Evolutionary conservation across 352 stramenopile genomes (phyloP).

Genomic region (Phytophthora ohioensis): DNA sequence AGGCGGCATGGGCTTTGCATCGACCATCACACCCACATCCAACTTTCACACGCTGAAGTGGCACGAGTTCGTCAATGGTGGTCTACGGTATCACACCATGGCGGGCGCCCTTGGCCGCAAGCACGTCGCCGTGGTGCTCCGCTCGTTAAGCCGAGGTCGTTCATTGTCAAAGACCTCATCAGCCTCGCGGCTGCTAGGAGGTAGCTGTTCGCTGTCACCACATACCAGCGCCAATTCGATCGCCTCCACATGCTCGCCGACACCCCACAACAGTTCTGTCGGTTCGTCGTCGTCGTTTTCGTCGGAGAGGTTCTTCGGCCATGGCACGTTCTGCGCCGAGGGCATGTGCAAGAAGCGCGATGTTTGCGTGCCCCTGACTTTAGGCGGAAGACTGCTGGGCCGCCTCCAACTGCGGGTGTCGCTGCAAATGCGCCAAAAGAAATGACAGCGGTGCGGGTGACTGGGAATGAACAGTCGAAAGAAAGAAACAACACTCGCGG

Average conservation of each 20-base stretch:
- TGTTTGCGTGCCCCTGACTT: slow-evolving; percentile 63
- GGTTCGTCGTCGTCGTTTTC: slow-evolving; percentile 37
- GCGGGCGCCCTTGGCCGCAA: slow-evolving; percentile 57
- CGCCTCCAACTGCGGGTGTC: slow-evolving; percentile 67
- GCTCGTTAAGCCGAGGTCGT: slow-evolving; percentile 42
- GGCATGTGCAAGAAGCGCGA: slow-evolving; percentile 57
- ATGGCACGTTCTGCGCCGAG: slow-evolving; percentile 76
- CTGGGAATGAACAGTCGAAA: slow-evolving; percentile 17
- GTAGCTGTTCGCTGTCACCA: slow-evolving; percentile 40
- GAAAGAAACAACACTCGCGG: no score
- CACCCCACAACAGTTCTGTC: slow-evolving; percentile 29
- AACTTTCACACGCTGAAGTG: slow-evolving; percentile 80
- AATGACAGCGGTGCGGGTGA: slow-evolving; percentile 14
- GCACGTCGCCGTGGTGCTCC: slow-evolving; percentile 70
- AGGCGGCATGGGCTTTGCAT: slow-evolving; percentile 47
- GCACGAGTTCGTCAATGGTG: slow-evolving; percentile 76
- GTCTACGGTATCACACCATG: slow-evolving; percentile 71
- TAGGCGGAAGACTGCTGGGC: slow-evolving; percentile 69
- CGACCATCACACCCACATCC: slow-evolving; percentile 63
- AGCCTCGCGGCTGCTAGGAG: slow-evolving; percentile 31
- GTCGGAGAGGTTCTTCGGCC: slow-evolving; percentile 62
- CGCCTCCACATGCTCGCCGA: slow-evolving; percentile 45
- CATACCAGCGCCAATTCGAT: slow-evolving; percentile 34
- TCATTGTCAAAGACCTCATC: slow-evolving; percentile 46
- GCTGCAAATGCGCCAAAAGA: slow-evolving; percentile 55